Conservation (phyloP, 1,284 basidiomycete species). For the Phellopilus nigrolimitatus region DNA sequence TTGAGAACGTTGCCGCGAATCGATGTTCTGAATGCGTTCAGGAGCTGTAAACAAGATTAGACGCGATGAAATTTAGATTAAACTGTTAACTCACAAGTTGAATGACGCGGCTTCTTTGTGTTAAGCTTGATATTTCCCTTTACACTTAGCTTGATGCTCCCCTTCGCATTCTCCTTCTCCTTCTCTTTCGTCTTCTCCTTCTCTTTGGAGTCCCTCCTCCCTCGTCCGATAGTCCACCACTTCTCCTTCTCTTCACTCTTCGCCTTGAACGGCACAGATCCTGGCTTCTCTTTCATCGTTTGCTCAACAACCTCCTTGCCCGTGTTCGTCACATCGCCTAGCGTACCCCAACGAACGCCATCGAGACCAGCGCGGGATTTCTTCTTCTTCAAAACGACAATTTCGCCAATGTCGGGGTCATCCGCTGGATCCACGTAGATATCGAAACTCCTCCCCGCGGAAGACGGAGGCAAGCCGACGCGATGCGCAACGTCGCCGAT, state of each 20-base stretch:
- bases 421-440: slow-evolving; percentile 67
- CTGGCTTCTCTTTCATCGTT: slow-evolving; percentile 30
- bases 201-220: slow-evolving; percentile 62
- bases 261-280: slow-evolving; percentile 33
- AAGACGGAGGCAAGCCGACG: slow-evolving; percentile 40
- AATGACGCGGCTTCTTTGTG: slow-evolving; percentile 20
- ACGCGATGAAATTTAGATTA: slow-evolving; percentile 26
- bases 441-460: slow-evolving; percentile 49
- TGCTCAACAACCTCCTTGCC: slow-evolving; percentile 29
- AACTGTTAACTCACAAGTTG: slow-evolving; percentile 28
- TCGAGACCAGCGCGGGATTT: slow-evolving; percentile 61
- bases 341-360: slow-evolving; percentile 56
- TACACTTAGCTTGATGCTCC: slow-evolving; percentile 41
- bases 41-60: slow-evolving; percentile 34
- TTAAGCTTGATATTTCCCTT: slow-evolving; percentile 25
- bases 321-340: slow-evolving; percentile 57
- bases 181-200: slow-evolving; percentile 34
- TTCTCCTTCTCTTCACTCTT: slow-evolving; percentile 61
- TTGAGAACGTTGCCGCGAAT: slow-evolving; percentile 50
- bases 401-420: slow-evolving; percentile 62
- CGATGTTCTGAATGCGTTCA: slow-evolving; percentile 36
- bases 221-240: slow-evolving; percentile 76
- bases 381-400: slow-evolving; percentile 74
- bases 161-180: slow-evolving; percentile 29
- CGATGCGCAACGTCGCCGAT: slow-evolving; percentile 59